A percentile compares a stretch with the other conserved stretches of the same genome.
These are phyloP conservation scores for Dalbergia cultrata DNA, from an alignment of 306 rosid genomes.

Conservation along the genomic window DNA sequence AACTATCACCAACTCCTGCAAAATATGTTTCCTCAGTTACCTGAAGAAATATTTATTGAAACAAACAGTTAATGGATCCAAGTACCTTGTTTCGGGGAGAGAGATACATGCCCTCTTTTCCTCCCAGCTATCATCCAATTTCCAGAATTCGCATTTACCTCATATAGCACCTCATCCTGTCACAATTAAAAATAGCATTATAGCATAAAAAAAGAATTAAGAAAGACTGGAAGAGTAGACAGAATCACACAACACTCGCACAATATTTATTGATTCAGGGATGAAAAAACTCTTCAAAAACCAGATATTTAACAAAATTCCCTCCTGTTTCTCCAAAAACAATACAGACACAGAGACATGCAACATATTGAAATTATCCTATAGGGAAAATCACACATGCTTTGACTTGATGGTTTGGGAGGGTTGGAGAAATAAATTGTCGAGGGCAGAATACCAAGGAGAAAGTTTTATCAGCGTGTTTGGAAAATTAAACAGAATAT, in stretches of 20 bases:
- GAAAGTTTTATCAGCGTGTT: neutral
- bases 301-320: slow-evolving; percentile 21
- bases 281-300: slow-evolving; percentile 23
- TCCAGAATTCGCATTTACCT: slow-evolving; percentile 83
- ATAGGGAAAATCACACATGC: neutral
- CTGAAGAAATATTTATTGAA: neutral
- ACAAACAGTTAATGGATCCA: slow-evolving; percentile 14
- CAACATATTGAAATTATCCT: neutral
- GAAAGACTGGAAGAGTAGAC: neutral
- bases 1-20: slow-evolving; percentile 6
- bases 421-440: slow-evolving; percentile 19
- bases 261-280: slow-evolving; percentile 29
- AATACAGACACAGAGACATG: neutral
- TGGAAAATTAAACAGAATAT: slow-evolving; percentile 21
- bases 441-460: slow-evolving; percentile 2
- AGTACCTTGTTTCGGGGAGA: slow-evolving; percentile 81
- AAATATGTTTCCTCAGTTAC: slow-evolving; percentile 28
- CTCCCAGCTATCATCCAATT: slow-evolving; percentile 99
- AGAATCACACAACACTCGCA: slow-evolving; percentile 6
- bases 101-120: slow-evolving; percentile 90
- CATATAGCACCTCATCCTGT: slow-evolving; percentile 89
- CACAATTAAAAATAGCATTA: slow-evolving; percentile 42
- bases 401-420: slow-evolving; percentile 5
- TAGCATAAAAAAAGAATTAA: slow-evolving; percentile 26
- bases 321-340: slow-evolving; percentile 23